Evolutionary conservation across 345 rosid species (phyloP), one percentile per base, ranked within the genome.

Genomic region (Erucastrum elatum): DNA sequence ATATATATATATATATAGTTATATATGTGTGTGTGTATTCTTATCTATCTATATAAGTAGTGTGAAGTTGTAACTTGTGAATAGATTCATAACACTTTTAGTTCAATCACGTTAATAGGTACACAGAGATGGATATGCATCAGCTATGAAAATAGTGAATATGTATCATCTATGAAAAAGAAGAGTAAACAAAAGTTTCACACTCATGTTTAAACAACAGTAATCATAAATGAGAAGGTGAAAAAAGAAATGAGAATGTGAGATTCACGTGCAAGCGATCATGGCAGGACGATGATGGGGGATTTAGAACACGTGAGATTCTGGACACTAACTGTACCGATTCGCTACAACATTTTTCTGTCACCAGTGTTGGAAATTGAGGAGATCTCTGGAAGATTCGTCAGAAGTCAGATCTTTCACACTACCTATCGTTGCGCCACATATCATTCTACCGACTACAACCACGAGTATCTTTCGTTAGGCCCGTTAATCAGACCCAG

Each of bases 181-280:
- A 53, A 16, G 30, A 29, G 1, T 46, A 12, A 12, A 46, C 15
- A 1, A 46, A 46, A 21, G 30, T 58, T 21, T 58, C 13, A 25
- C 29, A 21, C 0, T 13, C 4, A 25, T 21, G 9, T 58, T 58
- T 25, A 21, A 58, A 58, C 30, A 21, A 21, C n/a, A n/a, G n/a
- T n/a, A n/a, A n/a, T 58, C 2, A 58, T 58, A 3, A 58, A 58
- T 59, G 64, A 25, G n/a, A 11, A 9, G 64, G 33, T 59, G 1
- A 59, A 11, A 26, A 26, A 26, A 11, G 8, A 35, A 56, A 56
- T 8, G 64, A 60, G 34, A 11, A 60, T 27, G 64, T 60, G 64
- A 27, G 64, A 60, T 60, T 60, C 64, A 60, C 64, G 64, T 60
- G 64, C 30, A 59, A 49, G 55, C 17, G 55, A 46, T 49, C 5